Conservation (phyloP, 768 basidiomycete species). For the Royoungia palumana region DNA sequence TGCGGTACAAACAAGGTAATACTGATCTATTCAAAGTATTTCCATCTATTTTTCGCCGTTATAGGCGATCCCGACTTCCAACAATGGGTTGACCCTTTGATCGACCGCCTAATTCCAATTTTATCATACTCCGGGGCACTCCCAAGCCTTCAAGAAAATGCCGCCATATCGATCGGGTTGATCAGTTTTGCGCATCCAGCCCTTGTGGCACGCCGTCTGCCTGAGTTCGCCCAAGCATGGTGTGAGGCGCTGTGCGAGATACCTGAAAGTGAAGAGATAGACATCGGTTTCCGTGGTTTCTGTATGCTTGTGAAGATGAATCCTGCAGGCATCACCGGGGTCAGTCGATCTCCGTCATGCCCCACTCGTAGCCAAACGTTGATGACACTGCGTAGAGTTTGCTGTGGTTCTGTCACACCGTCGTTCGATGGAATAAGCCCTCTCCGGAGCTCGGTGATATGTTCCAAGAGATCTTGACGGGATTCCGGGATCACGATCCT, state of each 20-base stretch:
- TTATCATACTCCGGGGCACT: slow-evolving; percentile 89
- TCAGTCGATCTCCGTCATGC: slow-evolving; percentile 32
- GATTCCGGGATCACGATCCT: slow-evolving; percentile 87
- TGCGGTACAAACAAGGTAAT: slow-evolving; percentile 85
- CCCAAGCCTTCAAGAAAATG: slow-evolving; percentile 93
- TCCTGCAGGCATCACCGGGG: slow-evolving; percentile 90
- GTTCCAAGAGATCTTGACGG: slow-evolving; percentile 87
- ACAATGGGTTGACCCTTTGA: slow-evolving; percentile 86
- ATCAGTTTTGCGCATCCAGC: slow-evolving; percentile 91
- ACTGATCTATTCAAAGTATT: neutral
- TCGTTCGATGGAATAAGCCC: slow-evolving; percentile 92
- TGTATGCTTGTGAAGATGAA: slow-evolving; percentile 95
- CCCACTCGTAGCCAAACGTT: neutral
- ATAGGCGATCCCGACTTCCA: slow-evolving; percentile 82
- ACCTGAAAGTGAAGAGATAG: slow-evolving; percentile 98
- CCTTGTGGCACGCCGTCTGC: slow-evolving; percentile 86
- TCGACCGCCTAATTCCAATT: slow-evolving; percentile 88
- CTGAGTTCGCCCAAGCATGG: slow-evolving; percentile 93
- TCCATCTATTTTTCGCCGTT: too few species aligned
- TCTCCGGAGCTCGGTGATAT: slow-evolving; percentile 88
- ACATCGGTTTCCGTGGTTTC: slow-evolving; percentile 96
- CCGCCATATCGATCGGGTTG: slow-evolving; percentile 96
- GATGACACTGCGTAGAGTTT: slow-evolving; percentile 59
- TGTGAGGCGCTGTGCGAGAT: slow-evolving; percentile 97
- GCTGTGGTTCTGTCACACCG: slow-evolving; percentile 98